Base-by-base conservation (phyloP, 2,329 filamentous ascomycete genomes). In the Venturia nashicola region DNA sequence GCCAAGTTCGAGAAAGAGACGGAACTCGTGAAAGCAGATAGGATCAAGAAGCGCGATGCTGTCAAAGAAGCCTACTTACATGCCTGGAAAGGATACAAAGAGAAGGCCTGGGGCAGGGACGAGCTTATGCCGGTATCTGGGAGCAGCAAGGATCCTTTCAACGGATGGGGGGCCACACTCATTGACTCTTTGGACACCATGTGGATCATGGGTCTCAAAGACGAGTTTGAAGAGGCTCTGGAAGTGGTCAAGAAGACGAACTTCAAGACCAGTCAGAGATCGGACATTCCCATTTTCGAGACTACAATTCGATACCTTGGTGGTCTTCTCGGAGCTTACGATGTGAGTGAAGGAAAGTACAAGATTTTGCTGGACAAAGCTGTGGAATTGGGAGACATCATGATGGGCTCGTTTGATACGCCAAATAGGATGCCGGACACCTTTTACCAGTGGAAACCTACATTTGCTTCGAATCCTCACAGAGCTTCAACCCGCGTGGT, bases 121-220 rank as follows among this genome's bases (percentile, higher is more conserved):
- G 94, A 97, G 76, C 76, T 97, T 18, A 82, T 77, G 55, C 94
- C 94, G 1, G 79, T 93, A 11, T 83, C 84, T 39, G 86, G 86
- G 61, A 78, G 76, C 16, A 84, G 79, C 67, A 83, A 84, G 20
- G 89, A 97, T 71, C 90, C 91, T 0, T 97, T 97, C 74, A 93
- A 91, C 71, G 90, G 89, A 61, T 96, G 91, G 91, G 89, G 89
- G 20, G 91, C 91, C 18, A 95, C 91, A 0, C 73, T 96, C 66
- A 89, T 96, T 5, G 91, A 96, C 76, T 65, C 83, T 2, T 77
- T 88, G 62, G 87, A 90, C 70, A 85, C 84, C n/a, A 76, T 90
- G 16, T 89, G 86, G 86, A 86, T 90, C 67, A 85, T 90, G 82
- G 86, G 82, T 4, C 68, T 89, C 70, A 80, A 80, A 66, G 76